Conservation (phyloP, 2,329 filamentous ascomycete genomes). For the Fusarium citri region DNA sequence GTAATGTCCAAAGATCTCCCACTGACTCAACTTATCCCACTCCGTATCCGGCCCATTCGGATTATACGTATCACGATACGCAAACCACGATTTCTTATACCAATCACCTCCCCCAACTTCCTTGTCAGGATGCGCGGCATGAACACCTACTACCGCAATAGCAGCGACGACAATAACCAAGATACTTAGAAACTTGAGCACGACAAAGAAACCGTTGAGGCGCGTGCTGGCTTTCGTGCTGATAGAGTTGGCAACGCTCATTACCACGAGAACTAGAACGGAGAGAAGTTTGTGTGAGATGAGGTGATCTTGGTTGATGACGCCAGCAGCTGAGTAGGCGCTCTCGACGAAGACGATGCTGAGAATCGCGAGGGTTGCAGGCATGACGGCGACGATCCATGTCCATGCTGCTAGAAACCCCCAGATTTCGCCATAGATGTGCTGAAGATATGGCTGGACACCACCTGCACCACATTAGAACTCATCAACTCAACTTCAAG, state of each 20-base stretch:
- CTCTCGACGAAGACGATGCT: constrained; percentile 73
- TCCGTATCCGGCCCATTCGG: constrained; percentile 62
- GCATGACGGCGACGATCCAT: constrained; percentile 73
- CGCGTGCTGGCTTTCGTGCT: constrained; percentile 67
- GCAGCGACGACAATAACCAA: constrained; percentile 61
- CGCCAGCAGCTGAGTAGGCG: constrained; percentile 64
- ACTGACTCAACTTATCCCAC: constrained; percentile 61
- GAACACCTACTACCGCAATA: constrained; percentile 58
- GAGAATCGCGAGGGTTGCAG: constrained; percentile 71
- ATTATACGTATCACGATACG: constrained; percentile 59
- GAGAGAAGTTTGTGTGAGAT: constrained; percentile 64
- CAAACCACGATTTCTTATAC: constrained; percentile 67
- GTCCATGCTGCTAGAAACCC: constrained; percentile 75
- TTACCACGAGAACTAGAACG: constrained; percentile 58
- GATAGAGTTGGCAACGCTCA: constrained; percentile 65
- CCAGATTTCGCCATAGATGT: constrained; percentile 69
- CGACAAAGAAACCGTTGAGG: constrained; percentile 67
- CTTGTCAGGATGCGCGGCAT: constrained; percentile 51
- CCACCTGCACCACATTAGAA: constrained; percentile 56
- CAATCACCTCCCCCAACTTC: constrained; percentile 63
- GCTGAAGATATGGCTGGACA: constrained; percentile 70
- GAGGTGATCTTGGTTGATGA: constrained; percentile 57
- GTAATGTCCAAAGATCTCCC: constrained; percentile 70
- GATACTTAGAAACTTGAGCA: constrained; percentile 64
- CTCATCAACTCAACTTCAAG: too few relatives aligned